Percentiles rank a stretch among this genome's conserved stretches.
Conservation (phyloP, 2,329 filamentous ascomycete species). For the Neofusicoccum cordaticola region DNA sequence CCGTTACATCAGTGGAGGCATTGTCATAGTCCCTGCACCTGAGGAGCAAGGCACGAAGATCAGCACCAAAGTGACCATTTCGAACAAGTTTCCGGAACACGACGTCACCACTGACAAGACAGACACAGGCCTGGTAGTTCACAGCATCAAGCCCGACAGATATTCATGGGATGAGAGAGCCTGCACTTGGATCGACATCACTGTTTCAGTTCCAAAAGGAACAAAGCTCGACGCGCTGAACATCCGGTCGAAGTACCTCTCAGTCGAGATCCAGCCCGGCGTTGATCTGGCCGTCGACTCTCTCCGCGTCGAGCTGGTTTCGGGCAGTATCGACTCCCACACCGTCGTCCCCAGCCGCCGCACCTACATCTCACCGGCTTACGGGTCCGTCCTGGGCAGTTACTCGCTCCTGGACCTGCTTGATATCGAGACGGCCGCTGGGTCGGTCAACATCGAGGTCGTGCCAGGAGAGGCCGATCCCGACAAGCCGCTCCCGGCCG, state of each 20-base stretch:
- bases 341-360: background rate
- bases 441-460: background rate
- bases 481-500: background rate
- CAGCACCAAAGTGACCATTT: background rate
- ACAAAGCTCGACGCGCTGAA: background rate
- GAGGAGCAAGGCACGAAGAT: background rate
- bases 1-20: background rate
- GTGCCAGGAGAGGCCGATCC: background rate
- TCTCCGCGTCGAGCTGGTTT: background rate
- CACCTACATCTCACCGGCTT: background rate
- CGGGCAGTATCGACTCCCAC: background rate
- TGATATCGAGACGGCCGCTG: background rate
- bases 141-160: background rate
- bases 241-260: background rate
- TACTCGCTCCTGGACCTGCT: conserved; percentile 10
- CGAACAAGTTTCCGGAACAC: background rate
- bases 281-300: background rate
- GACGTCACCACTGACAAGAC: background rate
- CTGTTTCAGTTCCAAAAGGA: background rate
- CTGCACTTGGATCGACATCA: conserved; percentile 7
- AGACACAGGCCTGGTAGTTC: background rate
- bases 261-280: background rate
- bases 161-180: background rate
- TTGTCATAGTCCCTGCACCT: background rate
- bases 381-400: background rate